These are phyloP conservation scores for Boletus tomentosulus DNA, from an alignment of 768 basidiomycete species.

Conservation along the genomic window DNA sequence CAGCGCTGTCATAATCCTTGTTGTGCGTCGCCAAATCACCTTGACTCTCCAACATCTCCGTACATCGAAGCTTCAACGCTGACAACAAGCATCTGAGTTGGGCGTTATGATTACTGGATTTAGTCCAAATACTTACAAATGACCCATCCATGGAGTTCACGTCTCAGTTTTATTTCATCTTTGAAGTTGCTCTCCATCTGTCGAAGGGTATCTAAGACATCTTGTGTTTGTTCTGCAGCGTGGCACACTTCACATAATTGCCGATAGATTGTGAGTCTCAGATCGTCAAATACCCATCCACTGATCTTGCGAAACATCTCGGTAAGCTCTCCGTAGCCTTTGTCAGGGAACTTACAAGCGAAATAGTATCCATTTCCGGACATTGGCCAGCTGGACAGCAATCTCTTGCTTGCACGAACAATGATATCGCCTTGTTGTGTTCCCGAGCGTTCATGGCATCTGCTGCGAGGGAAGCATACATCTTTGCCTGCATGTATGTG, in stretches of 20 bases:
- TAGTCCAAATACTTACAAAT: conserved; percentile 1
- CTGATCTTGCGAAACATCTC: conserved; percentile 5
- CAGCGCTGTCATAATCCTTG: conserved; percentile 3
- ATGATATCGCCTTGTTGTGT: not conserved
- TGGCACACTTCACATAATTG: conserved; percentile 10
- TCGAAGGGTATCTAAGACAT: not conserved
- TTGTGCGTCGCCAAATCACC: conserved; percentile 8
- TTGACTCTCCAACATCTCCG: not conserved
- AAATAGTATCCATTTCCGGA: conserved; percentile 10
- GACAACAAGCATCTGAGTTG: not conserved
- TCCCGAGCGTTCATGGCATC: conserved; percentile 5
- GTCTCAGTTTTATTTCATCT: conserved; percentile 7
- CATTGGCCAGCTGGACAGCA: conserved; percentile 8
- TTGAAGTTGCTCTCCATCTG: conserved; percentile 4
- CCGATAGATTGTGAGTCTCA: conserved; percentile 7
- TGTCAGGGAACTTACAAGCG: conserved; percentile 9
- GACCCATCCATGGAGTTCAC: conserved; percentile 7
- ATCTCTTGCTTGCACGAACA: conserved; percentile 7
- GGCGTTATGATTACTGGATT: not conserved
- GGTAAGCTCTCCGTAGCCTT: not conserved
- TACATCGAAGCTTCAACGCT: conserved; percentile 12
- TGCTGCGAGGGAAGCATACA: conserved; percentile 8
- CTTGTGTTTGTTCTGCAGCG: not conserved
- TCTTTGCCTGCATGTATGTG: conserved; percentile 10
- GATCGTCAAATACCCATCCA: conserved; percentile 14